These are phyloP conservation scores for Cystobasidium pallidum DNA, from an alignment of 1,284 basidiomycete species.

Conservation along the genomic window DNA sequence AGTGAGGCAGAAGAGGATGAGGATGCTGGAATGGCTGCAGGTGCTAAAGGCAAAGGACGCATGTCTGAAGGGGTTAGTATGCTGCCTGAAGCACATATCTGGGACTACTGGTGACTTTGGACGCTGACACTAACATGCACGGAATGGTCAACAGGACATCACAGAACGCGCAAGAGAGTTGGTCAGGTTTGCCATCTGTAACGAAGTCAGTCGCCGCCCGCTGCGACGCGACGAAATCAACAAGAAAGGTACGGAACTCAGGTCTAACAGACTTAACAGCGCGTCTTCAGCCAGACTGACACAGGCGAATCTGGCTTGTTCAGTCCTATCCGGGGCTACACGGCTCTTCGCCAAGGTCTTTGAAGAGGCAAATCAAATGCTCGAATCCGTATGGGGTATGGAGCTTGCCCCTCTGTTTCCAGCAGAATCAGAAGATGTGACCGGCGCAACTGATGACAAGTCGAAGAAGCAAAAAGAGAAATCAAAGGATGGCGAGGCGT, in stretches of 20 bases:
- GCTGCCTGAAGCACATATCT: no score
- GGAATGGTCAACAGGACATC: conserved; percentile 15
- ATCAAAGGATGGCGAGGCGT: conserved; percentile 12
- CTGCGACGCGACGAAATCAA: conserved; percentile 44
- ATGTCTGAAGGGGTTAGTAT: conserved; percentile 12
- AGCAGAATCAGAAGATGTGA: conserved; percentile 8
- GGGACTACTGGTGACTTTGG: no score
- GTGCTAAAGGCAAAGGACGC: conserved; percentile 17
- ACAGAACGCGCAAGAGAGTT: conserved; percentile 31
- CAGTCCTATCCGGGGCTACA: conserved; percentile 34
- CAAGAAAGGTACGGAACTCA: conserved; percentile 30
- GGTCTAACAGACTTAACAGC: background rate
- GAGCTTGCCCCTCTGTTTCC: conserved; percentile 25
- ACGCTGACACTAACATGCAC: background rate
- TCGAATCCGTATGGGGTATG: conserved; percentile 33
- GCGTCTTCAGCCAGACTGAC: background rate
- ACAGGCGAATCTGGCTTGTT: background rate
- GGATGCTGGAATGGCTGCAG: conserved; percentile 3
- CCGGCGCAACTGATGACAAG: background rate
- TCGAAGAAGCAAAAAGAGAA: conserved; percentile 18
- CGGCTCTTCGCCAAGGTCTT: conserved; percentile 16
- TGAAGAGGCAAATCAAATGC: conserved; percentile 26
- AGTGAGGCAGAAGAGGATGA: conserved; percentile 18
- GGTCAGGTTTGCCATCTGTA: conserved; percentile 39
- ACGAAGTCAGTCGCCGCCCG: conserved; percentile 31